These are phyloP conservation scores for Amanita rimosa DNA, from an alignment of 768 basidiomycete genomes.

Conservation along the genomic window DNA sequence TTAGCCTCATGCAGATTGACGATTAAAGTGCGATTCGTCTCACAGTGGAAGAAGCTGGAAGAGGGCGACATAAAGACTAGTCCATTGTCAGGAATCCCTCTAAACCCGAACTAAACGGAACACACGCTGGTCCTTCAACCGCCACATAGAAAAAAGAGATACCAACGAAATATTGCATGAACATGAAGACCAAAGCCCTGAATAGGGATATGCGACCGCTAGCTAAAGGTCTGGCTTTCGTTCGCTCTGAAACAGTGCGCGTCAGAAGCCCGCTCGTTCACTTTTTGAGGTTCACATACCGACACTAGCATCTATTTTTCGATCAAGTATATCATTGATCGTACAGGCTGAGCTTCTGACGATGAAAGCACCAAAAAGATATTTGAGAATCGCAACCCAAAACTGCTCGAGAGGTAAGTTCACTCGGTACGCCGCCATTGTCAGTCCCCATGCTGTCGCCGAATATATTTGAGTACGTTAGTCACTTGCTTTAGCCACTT, in stretches of 20 bases:
- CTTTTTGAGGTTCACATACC: slow-evolving; percentile 22
- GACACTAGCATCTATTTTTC: slow-evolving; percentile 39
- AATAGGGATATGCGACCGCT: slow-evolving; percentile 36
- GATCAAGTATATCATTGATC: slow-evolving; percentile 45
- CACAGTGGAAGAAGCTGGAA: slow-evolving; percentile 37
- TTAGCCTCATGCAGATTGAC: slow-evolving; percentile 14
- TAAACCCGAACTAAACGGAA: slow-evolving; percentile 11
- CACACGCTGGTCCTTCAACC: slow-evolving; percentile 23
- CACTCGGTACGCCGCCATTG: slow-evolving; percentile 33
- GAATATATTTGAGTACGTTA: background rate
- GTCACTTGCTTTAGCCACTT: background rate
- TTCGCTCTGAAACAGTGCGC: slow-evolving; percentile 25
- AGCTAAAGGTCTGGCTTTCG: slow-evolving; percentile 33
- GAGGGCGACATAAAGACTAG: slow-evolving; percentile 29
- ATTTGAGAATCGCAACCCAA: slow-evolving; percentile 18
- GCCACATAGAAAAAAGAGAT: slow-evolving; percentile 26
- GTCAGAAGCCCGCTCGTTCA: background rate
- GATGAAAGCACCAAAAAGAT: slow-evolving; percentile 27
- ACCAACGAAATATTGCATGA: slow-evolving; percentile 29
- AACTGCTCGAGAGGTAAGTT: slow-evolving; percentile 22
- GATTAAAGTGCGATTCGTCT: slow-evolving; percentile 9
- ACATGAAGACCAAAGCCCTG: slow-evolving; percentile 27
- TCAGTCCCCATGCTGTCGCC: slow-evolving; percentile 33
- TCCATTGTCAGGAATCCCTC: slow-evolving; percentile 5
- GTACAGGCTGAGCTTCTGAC: slow-evolving; percentile 41